Base-by-base conservation (phyloP, 139 green algal species). In the Micromonas pusilla region DNA sequence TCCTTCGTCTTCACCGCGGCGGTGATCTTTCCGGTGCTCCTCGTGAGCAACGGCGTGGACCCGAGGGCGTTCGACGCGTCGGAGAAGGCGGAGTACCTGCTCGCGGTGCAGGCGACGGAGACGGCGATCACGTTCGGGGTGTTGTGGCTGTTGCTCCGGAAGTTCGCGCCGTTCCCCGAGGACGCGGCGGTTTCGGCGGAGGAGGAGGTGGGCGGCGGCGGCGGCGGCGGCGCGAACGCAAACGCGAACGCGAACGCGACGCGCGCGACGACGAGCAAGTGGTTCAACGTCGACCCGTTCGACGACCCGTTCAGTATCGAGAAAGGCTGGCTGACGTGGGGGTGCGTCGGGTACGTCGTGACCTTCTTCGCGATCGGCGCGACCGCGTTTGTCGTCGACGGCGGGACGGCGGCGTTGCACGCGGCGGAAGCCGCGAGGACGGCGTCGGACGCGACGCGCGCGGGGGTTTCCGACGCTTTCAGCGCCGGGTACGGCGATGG, bases 31-130 rank as follows among this genome's bases (percentile, higher is more conserved):
- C 70, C 70, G 53, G 52, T 68, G 9, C 23, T 34, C 30, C 62
- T 68, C 16, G 16, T 21, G 1, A 26, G 9, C 23, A 30, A 52
- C 52, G 72, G 52, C 2, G 26, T 78, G 23, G 72, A 78, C 30
- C 72, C 31, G 53, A 26, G 52, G 9, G 3, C 52, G 4, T 54
- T 70, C 30, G 20, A 31, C 26, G n/a, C 28, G 26, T 23, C 20
- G 72, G n/a, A 78, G n/a, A 62, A 70, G 72, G 52, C 72, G 52
- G 31, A 72, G 60, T 79, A 79, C 37, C 21, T 72, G 6, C 34
- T 79, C 34, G 33, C 23, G 31, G 34, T 72, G 20, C 73, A 79
- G 6, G 73, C 66, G 33, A 4, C 19, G 28, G 73, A 79, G 28
- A 79, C 73, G 33, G 57, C n/a, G 20, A 52, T 52, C 25, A 52